These are phyloP conservation scores for Penicillium sp. DNA, from an alignment of 2,329 filamentous ascomycete genomes.

Conservation along the genomic window DNA sequence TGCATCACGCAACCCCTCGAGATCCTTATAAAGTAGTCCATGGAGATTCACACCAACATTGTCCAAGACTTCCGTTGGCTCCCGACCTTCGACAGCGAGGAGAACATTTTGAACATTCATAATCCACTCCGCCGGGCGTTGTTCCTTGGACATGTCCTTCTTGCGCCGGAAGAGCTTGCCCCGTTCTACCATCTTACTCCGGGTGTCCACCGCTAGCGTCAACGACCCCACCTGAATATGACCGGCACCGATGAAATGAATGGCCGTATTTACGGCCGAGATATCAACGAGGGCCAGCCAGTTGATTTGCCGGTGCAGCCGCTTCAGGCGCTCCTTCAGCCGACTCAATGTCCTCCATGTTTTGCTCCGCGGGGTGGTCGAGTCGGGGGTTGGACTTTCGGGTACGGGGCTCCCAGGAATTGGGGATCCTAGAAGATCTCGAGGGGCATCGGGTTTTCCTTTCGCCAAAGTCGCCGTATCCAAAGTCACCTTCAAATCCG, in stretches of 20 bases:
- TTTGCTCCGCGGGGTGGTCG: slow-evolving; percentile 55
- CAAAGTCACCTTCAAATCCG: slow-evolving; percentile 79
- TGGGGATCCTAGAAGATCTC: slow-evolving; percentile 21
- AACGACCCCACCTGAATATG: slow-evolving; percentile 81
- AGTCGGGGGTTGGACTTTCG: slow-evolving; percentile 16
- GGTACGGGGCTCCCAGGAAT: slow-evolving; percentile 21
- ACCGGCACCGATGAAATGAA: slow-evolving; percentile 78
- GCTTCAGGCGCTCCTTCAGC: slow-evolving; percentile 82
- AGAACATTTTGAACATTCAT: slow-evolving; percentile 80
- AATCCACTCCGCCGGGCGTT: slow-evolving; percentile 90
- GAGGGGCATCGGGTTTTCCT: slow-evolving; percentile 19
- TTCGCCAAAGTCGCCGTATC: slow-evolving; percentile 65
- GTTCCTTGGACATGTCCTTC: slow-evolving; percentile 61
- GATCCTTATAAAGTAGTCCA: slow-evolving; percentile 79
- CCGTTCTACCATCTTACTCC: slow-evolving; percentile 86
- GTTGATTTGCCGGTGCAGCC: slow-evolving; percentile 78
- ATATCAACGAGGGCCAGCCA: slow-evolving; percentile 90
- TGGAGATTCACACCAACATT: slow-evolving; percentile 87
- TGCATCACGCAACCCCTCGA: slow-evolving; percentile 85
- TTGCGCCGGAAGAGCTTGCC: slow-evolving; percentile 84
- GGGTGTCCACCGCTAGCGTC: slow-evolving; percentile 84
- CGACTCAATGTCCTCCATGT: slow-evolving; percentile 79
- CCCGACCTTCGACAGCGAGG: slow-evolving; percentile 80
- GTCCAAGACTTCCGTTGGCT: slow-evolving; percentile 86
- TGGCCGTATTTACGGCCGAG: slow-evolving; percentile 74